Evolutionary conservation across 1,284 basidiomycete species (phyloP), one percentile per base, ranked within the genome.

Genomic region (Tilletia walkeri): DNA sequence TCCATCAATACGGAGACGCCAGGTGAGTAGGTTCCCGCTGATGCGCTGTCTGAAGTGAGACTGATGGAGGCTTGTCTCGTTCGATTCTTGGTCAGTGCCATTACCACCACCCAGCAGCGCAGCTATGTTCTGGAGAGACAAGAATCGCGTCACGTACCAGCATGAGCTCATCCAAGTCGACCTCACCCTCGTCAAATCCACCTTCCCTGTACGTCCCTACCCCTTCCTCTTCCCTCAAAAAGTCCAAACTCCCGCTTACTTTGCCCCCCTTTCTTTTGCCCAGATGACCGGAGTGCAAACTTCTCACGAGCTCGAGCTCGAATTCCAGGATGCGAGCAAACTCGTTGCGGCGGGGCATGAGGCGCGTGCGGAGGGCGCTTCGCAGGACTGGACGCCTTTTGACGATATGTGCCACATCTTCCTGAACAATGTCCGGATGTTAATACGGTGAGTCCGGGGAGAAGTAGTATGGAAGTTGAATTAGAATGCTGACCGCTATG

Each of bases 81-180:
- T 69, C 66, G n/a, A 54, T 39, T 34, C 7, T 54, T 18, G 20
- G 24, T 12, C 45, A 49, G 48, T 67, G 10, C 34, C 30, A 38
- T 24, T 47, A 50, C 66, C 66, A 24, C 10, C 20, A 1, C 10
- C 5, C 5, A 20, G 78, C 84, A 69, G 66, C 73, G 50, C 76
- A 39, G 73, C 82, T 66, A 72, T 72, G 48, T 84, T 82, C 34
- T 70, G 69, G 89, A 39, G 88, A 92, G 72, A 88, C 88, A 85
- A 99, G 96, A 94, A 99, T 84, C 88, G 96, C 48, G 87, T 97
- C 80, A 92, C 92, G 76, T 99, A 99, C 83, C 86, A 89, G 1
- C 95, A 98, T 84, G 93, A 97, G 85, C 90, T 95, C 73, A 94
- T 93, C 82, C 88, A 88, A 76, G 91, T 99, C 74, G 95, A 99